Base-by-base conservation (phyloP, 805 yeast species). In the Citeromyces nyonsensis region DNA sequence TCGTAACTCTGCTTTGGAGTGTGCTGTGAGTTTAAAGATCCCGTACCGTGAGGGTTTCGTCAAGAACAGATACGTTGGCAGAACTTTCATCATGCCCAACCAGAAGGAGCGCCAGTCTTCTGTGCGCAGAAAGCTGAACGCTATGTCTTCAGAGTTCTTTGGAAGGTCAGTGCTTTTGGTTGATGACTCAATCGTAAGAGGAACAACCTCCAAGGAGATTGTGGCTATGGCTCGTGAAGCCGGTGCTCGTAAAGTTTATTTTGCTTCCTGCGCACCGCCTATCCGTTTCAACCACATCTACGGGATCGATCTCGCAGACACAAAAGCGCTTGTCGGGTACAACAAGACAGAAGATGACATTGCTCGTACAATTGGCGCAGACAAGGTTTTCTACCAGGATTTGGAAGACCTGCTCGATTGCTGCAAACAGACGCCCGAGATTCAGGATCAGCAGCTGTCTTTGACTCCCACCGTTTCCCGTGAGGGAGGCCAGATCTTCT, bases 211-310 rank as follows among this genome's bases (percentile, higher is more conserved):
- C 5, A 80, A 73, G 52, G 98, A 91, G 59, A 91, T 91, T 42
- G 94, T 91, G 24, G 79, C 75, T 42, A 91, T 91, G 98, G 98
- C 98, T n/a, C 70, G 80, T 44, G 98, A 91, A 54, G 95, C 97
- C 4, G 98, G 98, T 36, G 98, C 98, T 29, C 75, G 70, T 38
- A 78, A 74, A 44, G 98, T 91, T n/a, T 88, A 72, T 52, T 79
- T 91, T 54, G 98, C 98, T 0, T 82, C 94, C 15, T 91, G 96
- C 49, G 94, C 98, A 10, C 98, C 98, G 20, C 93, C 96, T n/a
- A 91, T 91, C 46, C 73, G 98, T 55, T 73, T 63, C 57, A 91
- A 91, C 59, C 98, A 91, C 52, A 84, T 91, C 37, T 91, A 91
- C 54, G 98, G 98, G 52, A 91, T 91, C 42, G 98, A 91, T 59